Base-by-base conservation (phyloP, 2,329 filamentous ascomycete species). In the Exserohilum turcica region DNA sequence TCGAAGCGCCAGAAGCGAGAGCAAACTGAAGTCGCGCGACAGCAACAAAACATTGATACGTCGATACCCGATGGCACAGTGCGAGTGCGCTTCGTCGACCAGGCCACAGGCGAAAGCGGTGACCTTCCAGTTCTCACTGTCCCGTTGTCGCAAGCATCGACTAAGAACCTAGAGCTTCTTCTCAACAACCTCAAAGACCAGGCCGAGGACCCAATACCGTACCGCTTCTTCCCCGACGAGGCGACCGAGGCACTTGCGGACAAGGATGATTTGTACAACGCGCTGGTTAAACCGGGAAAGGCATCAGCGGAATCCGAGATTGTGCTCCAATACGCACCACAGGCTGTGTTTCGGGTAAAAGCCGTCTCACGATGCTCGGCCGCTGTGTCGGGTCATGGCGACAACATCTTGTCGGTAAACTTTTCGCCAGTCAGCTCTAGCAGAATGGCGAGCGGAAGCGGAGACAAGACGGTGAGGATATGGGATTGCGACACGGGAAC, bases 401-500 rank as follows among this genome's bases (percentile, higher is more conserved):
- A 96, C 73, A 87, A 92, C 3, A 97, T 97, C 63, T 80, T 97
- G 18, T 85, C 90, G 27, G 88, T 90, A 2, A 86, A 92, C 33
- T 97, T 97, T 74, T 94, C 90, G 0, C 93, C 93, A 0, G 83
- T 84, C 32, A 86, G 84, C 6, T 93, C 90, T 21, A 86, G 86
- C 9, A 83, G 87, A 53, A 83, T 97, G 74, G 92, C 92, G 0
- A 96, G 91, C 1, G 94, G 93, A 0, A 91, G 89, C 56, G 94
- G 94, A 40, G 94, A 99, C 70, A 89, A 89, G 63, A 97, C 92
- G 1, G 93, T 92, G 0, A 81, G 93, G 51, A 88, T 97, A 77
- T 97, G 91, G 91, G 92, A 99, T 68, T 92, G 91, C 43, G 91
- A 97, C 67, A 97, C 92, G 0, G 92, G 92, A 42, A 97, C 92